These are phyloP conservation scores for Rhodocollybia butyracea DNA, from an alignment of 768 basidiomycete species.

Conservation along the genomic window DNA sequence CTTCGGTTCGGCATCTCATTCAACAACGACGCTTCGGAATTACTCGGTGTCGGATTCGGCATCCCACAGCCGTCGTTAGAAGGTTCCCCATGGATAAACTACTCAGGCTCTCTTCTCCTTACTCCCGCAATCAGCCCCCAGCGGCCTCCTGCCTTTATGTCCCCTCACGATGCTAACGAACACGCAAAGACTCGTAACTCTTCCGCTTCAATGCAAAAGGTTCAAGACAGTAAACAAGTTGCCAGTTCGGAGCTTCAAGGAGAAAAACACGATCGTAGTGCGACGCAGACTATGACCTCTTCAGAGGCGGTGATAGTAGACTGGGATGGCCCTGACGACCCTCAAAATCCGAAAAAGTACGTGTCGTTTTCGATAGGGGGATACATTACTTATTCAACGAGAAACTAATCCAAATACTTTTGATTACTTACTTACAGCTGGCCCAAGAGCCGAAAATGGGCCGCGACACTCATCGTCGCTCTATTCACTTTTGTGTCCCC, in stretches of 20 bases:
- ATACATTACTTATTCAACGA: background rate
- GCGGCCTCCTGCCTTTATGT: too few species aligned
- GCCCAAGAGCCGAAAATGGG: constrained; percentile 59
- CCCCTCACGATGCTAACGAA: background rate
- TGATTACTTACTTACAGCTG: constrained; percentile 40
- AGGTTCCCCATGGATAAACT: background rate
- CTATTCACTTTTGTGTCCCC: constrained; percentile 68
- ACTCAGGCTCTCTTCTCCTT: background rate
- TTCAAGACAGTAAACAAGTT: too few species aligned
- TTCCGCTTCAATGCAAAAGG: too few species aligned
- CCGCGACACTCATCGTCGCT: constrained; percentile 59
- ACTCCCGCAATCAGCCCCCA: background rate
- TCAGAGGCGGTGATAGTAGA: constrained; percentile 39
- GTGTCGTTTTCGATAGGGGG: constrained; percentile 3
- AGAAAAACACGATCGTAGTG: background rate
- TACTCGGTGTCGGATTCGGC: constrained; percentile 5
- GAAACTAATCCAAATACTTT: background rate
- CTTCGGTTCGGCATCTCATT: constrained; percentile 6
- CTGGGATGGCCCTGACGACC: constrained; percentile 64
- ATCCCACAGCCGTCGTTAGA: background rate
- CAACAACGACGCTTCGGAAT: too few species aligned
- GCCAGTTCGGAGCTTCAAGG: background rate
- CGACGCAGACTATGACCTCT: background rate
- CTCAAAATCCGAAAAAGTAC: constrained; percentile 57
- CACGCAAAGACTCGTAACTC: background rate